phyloP scores from a whole-genome alignment of 2,329 filamentous ascomycete species.

The Colletotrichum sansevieriae region DNA sequence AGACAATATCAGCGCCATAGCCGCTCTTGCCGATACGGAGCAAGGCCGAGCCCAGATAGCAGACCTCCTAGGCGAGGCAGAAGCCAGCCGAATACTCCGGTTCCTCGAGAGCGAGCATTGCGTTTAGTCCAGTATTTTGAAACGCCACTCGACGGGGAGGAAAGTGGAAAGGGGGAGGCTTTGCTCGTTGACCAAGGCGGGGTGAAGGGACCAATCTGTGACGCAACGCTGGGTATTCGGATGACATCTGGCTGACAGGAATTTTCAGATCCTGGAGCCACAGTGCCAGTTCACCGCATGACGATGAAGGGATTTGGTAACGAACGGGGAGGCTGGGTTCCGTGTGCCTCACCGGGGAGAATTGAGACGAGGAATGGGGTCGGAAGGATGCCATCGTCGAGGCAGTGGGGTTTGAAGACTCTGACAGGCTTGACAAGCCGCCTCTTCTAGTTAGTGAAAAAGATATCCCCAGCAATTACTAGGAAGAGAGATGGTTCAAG shows the following conservation, averaged over 20 bases:
- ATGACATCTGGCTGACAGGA: conserved; percentile 5
- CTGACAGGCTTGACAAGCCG: conserved; percentile 21
- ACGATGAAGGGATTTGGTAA: background rate
- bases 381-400: conserved; percentile 5
- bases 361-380: conserved; percentile 26
- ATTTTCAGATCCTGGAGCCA: background rate
- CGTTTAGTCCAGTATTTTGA: background rate
- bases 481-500: background rate
- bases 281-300: conserved; percentile 5
- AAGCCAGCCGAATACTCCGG: conserved; percentile 47
- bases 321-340: conserved; percentile 35
- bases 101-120: conserved; percentile 47
- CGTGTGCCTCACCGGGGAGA: conserved; percentile 18
- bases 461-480: background rate
- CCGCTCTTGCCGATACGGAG: conserved; percentile 41
- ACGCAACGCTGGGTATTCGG: conserved; percentile 15
- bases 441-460: background rate
- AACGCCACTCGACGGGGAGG: background rate
- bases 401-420: conserved; percentile 12
- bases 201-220: background rate
- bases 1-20: conserved; percentile 46
- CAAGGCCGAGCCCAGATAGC: conserved; percentile 44
- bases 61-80: conserved; percentile 48
- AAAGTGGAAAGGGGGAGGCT: conserved; percentile 11
- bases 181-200: background rate